Evolutionary conservation across 2,329 filamentous ascomycete genomes (phyloP).

Genomic region (Grosmannia huntii): DNA sequence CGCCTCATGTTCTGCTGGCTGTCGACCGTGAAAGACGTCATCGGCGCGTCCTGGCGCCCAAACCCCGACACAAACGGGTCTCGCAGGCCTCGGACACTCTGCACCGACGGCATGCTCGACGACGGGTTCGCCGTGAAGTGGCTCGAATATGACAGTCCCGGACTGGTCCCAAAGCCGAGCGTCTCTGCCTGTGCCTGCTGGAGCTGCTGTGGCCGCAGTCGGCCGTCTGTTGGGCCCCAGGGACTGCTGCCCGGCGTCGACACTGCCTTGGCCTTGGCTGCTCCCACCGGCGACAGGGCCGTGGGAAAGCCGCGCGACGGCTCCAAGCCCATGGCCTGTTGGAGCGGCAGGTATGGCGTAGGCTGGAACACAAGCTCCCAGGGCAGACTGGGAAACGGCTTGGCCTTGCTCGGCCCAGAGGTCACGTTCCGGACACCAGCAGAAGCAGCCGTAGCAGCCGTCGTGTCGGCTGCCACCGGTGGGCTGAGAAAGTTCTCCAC

Average conservation of each 20-base stretch:
- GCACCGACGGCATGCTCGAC: constrained; percentile 20
- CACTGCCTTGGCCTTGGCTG: neutral
- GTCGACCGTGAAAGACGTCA: neutral
- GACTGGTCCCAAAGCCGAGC: neutral
- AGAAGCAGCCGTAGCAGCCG: neutral
- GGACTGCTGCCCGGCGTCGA: neutral
- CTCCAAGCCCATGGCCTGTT: neutral
- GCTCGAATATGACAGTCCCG: constrained; percentile 13
- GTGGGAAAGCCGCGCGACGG: constrained; percentile 10
- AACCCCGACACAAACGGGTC: neutral
- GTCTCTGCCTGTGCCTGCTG: constrained; percentile 8
- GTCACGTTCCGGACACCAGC: too few relatives aligned
- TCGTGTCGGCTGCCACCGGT: constrained; percentile 19
- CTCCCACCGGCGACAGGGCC: constrained; percentile 9
- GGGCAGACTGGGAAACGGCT: constrained; percentile 30
- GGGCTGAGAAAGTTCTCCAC: constrained; percentile 36
- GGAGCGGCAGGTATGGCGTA: neutral
- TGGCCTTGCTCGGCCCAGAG: constrained; percentile 7
- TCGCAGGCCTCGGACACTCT: constrained; percentile 17
- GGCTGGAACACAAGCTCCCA: constrained; percentile 23
- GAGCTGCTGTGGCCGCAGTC: constrained; percentile 7
- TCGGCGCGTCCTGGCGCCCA: neutral
- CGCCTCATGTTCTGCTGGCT: neutral
- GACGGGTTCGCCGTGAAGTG: constrained; percentile 15
- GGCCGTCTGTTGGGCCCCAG: neutral